Evolutionary conservation across 164 flowering plant genomes (phyloP).

Genomic region (grape (Vitis vinifera)): DNA sequence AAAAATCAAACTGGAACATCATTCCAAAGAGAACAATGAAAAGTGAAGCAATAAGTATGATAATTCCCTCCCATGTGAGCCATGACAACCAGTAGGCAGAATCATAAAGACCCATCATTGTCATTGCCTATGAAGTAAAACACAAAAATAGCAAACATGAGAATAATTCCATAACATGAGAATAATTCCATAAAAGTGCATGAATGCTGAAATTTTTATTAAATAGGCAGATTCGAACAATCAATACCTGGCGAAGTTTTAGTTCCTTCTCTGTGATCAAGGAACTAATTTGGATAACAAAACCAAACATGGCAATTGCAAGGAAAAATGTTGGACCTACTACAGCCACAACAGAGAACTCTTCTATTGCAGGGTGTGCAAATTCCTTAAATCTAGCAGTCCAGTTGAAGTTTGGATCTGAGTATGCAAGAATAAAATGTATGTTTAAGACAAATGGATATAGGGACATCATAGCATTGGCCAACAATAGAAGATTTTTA

Average conservation of each 20-base stretch:
- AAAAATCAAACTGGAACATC: constrained; percentile 92
- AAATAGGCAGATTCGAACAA: background rate
- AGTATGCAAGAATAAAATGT: constrained; percentile 5
- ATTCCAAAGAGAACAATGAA: constrained; percentile 82
- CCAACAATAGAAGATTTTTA: background rate
- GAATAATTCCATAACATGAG: background rate
- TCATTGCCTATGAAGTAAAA: constrained; percentile 68
- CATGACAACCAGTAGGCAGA: constrained; percentile 97
- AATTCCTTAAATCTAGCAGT: constrained; percentile 76
- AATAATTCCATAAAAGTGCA: background rate
- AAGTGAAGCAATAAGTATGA: constrained; percentile 66
- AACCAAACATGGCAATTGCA: constrained; percentile 89
- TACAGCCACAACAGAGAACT: constrained; percentile 34
- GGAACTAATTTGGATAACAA: constrained; percentile 80
- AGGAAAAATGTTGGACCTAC: constrained; percentile 87
- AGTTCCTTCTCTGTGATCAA: constrained; percentile 89
- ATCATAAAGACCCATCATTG: constrained; percentile 94
- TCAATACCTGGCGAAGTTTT: constrained; percentile 90
- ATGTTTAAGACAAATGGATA: too few relatives aligned
- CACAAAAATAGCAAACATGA: background rate
- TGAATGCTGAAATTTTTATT: background rate
- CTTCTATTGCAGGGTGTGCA: constrained; percentile 59
- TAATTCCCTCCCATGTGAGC: constrained; percentile 84
- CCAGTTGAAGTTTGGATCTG: constrained; percentile 90
- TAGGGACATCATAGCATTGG: background rate